Evolutionary conservation across 2,329 filamentous ascomycete species (phyloP).

Genomic region (Fusarium albidum): DNA sequence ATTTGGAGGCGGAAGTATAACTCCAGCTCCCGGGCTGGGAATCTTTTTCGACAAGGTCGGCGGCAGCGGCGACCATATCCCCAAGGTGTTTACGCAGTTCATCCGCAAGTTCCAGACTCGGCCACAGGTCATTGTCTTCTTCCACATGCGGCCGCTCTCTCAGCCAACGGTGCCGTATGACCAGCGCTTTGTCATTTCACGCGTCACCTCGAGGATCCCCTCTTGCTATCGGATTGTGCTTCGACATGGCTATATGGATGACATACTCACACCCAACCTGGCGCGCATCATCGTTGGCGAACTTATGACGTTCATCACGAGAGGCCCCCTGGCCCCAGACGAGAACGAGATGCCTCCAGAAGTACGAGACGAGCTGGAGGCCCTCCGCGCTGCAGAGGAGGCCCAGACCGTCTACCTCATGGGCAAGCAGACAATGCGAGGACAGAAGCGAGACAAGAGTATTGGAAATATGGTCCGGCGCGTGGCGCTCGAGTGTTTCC

Average conservation of each 20-base stretch:
- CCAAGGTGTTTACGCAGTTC: slow-evolving; percentile 70
- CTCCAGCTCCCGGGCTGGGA: slow-evolving; percentile 65
- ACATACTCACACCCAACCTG: slow-evolving; percentile 72
- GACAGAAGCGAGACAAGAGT: slow-evolving; percentile 50
- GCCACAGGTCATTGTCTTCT: slow-evolving; percentile 76
- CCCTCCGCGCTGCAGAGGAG: slow-evolving; percentile 53
- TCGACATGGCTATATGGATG: slow-evolving; percentile 77
- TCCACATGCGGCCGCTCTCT: slow-evolving; percentile 73
- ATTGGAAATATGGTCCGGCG: slow-evolving; percentile 49
- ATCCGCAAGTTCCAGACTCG: slow-evolving; percentile 73
- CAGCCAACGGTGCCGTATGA: slow-evolving; percentile 60
- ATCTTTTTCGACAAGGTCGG: slow-evolving; percentile 84
- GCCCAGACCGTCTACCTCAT: slow-evolving; percentile 63
- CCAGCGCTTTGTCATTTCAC: slow-evolving; percentile 58
- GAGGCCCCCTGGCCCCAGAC: slow-evolving; percentile 40
- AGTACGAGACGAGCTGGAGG: slow-evolving; percentile 50
- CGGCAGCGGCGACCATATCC: slow-evolving; percentile 61
- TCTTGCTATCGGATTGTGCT: slow-evolving; percentile 75
- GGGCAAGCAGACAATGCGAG: slow-evolving; percentile 68
- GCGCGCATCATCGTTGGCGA: slow-evolving; percentile 64
- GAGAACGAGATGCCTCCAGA: slow-evolving; percentile 36
- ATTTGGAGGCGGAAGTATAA: slow-evolving; percentile 53
- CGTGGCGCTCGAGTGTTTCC: slow-evolving; percentile 60
- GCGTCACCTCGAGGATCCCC: slow-evolving; percentile 55
- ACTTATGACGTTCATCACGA: slow-evolving; percentile 62